phyloP scores from a whole-genome alignment of 805 yeast species.

The Danielia reshetovae region DNA sequence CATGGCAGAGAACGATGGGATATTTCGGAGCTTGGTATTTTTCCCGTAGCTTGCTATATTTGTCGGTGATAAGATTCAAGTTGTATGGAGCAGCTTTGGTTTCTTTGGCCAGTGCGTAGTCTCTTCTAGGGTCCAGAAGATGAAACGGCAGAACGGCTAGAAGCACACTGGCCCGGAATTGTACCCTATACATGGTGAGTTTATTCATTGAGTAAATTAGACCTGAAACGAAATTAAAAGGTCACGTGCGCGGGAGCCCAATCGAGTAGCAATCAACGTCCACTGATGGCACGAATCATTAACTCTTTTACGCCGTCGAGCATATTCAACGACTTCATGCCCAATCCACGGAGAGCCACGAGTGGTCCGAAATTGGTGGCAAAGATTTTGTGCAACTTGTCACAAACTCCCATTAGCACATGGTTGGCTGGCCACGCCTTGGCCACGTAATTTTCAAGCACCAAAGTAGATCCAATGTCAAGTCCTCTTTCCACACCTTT shows the following conservation, averaged over 20 bases:
- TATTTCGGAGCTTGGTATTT: conserved; percentile 56
- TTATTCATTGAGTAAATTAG: too few relatives aligned
- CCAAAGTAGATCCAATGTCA: conserved; percentile 80
- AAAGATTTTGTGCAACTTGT: conserved; percentile 85
- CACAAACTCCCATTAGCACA: conserved; percentile 79
- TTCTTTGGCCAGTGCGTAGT: background rate
- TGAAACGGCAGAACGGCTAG: background rate
- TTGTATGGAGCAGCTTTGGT: too few relatives aligned
- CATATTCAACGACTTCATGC: conserved; percentile 65
- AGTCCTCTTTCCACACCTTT: conserved; percentile 70
- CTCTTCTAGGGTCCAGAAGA: background rate
- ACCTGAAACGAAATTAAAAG: too few relatives aligned
- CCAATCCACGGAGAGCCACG: conserved; percentile 70
- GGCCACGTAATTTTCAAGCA: conserved; percentile 82
- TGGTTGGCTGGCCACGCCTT: conserved; percentile 81
- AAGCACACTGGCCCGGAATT: background rate
- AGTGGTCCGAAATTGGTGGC: conserved; percentile 69
- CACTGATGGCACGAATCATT: conserved; percentile 50
- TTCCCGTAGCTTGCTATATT: conserved; percentile 27
- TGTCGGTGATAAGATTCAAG: conserved; percentile 23
- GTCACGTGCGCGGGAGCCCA: too few relatives aligned
- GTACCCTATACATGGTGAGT: background rate
- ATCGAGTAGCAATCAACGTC: too few relatives aligned
- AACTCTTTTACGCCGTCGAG: conserved; percentile 63
- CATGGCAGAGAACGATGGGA: conserved; percentile 84